These are phyloP conservation scores for Xylogone sp. DNA, from an alignment of 2,329 filamentous ascomycete species.

Conservation along the genomic window DNA sequence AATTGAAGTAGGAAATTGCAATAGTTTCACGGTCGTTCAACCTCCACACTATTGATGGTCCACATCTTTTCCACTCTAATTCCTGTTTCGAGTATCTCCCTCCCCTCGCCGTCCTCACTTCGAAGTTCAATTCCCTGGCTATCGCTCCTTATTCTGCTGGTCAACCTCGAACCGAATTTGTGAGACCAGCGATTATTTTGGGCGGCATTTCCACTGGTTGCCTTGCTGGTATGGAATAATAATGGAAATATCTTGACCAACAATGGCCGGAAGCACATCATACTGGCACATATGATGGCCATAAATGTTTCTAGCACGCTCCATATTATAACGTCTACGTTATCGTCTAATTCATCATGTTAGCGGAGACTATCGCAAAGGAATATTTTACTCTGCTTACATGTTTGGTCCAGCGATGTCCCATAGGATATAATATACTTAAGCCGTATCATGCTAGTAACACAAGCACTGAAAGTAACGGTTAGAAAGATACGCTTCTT, in stretches of 20 bases:
- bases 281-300: conserved; percentile 56
- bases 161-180: background rate
- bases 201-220: background rate
- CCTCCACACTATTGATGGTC: background rate
- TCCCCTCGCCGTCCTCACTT: background rate
- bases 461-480: conserved; percentile 38
- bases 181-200: background rate
- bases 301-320: conserved; percentile 61
- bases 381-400: conserved; percentile 8
- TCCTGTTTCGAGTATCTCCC: background rate
- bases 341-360: conserved; percentile 21
- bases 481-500: conserved; percentile 1
- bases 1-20: too few species aligned
- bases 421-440: conserved; percentile 48
- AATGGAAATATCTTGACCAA: conserved; percentile 3
- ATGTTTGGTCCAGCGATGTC: conserved; percentile 14
- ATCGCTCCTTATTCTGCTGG: background rate
- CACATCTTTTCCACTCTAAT: background rate
- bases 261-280: conserved; percentile 37
- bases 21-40: background rate
- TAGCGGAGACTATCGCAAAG: conserved; percentile 38
- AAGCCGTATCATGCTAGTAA: conserved; percentile 54
- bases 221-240: background rate
- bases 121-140: background rate
- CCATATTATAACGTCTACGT: conserved; percentile 57